A percentile compares a stretch with the other conserved stretches of the same genome.
Conservation (phyloP, 208 protist species). For the Herpetomonas tarakana region DNA sequence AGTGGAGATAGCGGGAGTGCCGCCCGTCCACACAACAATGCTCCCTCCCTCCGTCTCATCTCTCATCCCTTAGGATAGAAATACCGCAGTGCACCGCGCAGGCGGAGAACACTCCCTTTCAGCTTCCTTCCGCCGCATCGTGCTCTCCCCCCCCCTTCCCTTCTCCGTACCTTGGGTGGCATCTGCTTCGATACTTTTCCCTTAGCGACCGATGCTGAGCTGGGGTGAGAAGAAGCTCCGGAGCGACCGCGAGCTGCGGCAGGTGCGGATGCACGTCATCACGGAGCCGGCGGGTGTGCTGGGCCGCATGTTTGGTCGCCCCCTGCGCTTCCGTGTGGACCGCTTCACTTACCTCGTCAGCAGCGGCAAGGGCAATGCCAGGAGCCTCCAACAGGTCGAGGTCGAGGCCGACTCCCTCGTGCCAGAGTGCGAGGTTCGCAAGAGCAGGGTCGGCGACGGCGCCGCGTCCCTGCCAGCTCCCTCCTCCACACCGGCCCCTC, state of each 20-base stretch:
- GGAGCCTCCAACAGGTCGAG: constrained; percentile 52
- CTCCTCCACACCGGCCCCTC: too few relatives aligned
- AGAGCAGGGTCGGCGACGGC: neutral
- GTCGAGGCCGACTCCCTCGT: constrained; percentile 72
- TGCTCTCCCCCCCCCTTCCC: neutral
- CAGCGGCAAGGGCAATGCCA: constrained; percentile 11
- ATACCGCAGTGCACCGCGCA: neutral
- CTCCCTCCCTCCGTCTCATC: constrained; percentile 2
- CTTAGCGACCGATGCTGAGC: constrained; percentile 15
- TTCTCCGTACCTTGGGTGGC: neutral
- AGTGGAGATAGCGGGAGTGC: too few relatives aligned
- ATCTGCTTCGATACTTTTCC: neutral
- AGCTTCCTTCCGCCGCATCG: neutral
- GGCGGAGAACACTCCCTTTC: too few relatives aligned
- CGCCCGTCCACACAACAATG: too few relatives aligned
- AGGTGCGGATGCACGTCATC: constrained; percentile 86
- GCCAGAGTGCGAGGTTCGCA: constrained; percentile 69
- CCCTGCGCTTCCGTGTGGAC: constrained; percentile 63
- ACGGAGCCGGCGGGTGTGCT: constrained; percentile 63
- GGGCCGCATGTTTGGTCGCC: constrained; percentile 66
- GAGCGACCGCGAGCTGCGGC: constrained; percentile 50
- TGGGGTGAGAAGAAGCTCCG: constrained; percentile 25
- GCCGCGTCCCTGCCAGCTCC: neutral
- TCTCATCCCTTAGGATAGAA: neutral
- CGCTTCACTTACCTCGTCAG: constrained; percentile 56